Base-by-base conservation (phyloP, 352 stramenopile genomes). In the Phytophthora sp. region DNA sequence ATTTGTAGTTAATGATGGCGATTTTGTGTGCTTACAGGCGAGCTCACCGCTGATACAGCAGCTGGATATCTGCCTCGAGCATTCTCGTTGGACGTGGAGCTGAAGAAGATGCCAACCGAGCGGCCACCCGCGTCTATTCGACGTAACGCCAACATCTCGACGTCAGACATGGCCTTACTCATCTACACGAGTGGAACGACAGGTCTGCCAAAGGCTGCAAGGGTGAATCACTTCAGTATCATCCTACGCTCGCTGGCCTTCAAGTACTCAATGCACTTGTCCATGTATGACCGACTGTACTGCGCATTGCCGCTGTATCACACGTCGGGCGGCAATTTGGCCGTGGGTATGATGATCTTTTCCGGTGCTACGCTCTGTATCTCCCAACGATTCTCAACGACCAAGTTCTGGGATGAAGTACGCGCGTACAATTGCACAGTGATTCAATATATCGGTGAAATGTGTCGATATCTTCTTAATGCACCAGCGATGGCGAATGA, bases 401-500 rank as follows among this genome's bases (percentile, higher is more conserved):
- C 69, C 16, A 76, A 78, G 29, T 96, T 93, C 47, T 95, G 86
- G 84, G 61, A 82, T 21, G 88, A 96, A 80, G 84, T 91, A 18
- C 69, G 79, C 16, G 52, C 62, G 16, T 84, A 88, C 38, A 69
- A 93, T 44, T 80, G 65, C 52, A 97, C 90, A 1, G 69, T 96
- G 23, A 69, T 95, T 16, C 91, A 97, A 63, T 97, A 97, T 63
- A 97, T 97, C 66, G 91, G 90, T 20, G 90, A 97, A 41, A 92
- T 97, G 73, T 96, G 86, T 64, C 74, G 89, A 3, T 97, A 97
- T 71, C 67, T 97, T 20, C 63, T 94, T 44, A 84, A 85, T 49
- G 73, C 82, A 16, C 73, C 85, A 4, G 54, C 73, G 0, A 70
- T 66, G 29, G 51, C 67, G 30, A 81, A 79, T 38, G 85, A 94